These are phyloP conservation scores for Trichocomaceae sp. DNA, from an alignment of 2,329 filamentous ascomycete species.

Conservation along the genomic window DNA sequence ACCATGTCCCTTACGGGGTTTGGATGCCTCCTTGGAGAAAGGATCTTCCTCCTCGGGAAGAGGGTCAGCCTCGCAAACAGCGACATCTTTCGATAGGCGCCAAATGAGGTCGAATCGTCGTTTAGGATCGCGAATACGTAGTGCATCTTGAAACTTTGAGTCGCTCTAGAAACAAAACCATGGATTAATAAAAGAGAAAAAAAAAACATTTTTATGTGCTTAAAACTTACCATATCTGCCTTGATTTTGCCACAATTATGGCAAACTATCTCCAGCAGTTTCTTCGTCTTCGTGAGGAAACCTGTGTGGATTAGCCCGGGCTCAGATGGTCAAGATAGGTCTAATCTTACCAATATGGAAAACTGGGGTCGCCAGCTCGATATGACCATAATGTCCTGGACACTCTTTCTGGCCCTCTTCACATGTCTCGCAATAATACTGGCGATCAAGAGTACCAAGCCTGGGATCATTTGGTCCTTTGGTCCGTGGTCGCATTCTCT, in stretches of 20 bases:
- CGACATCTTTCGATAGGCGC: conserved; percentile 84
- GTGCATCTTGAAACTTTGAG: conserved; percentile 72
- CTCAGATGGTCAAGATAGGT: not conserved
- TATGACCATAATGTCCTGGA: conserved; percentile 97
- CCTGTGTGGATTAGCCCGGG: conserved; percentile 45
- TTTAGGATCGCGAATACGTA: conserved; percentile 85
- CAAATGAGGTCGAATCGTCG: conserved; percentile 88
- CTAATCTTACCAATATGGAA: conserved; percentile 64
- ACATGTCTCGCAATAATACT: conserved; percentile 93
- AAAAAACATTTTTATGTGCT: conserved; percentile 34
- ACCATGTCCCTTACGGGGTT: conserved; percentile 60
- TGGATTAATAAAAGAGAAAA: conserved; percentile 46
- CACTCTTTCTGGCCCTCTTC: conserved; percentile 93
- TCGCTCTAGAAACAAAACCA: conserved; percentile 60
- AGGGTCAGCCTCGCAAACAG: conserved; percentile 74
- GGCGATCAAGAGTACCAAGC: conserved; percentile 91
- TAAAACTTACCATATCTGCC: conserved; percentile 88
- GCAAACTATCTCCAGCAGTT: conserved; percentile 96
- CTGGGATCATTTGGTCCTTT: conserved; percentile 92
- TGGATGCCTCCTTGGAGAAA: conserved; percentile 52
- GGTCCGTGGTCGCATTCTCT: conserved; percentile 80
- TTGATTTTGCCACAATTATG: conserved; percentile 98
- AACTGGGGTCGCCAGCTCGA: conserved; percentile 92
- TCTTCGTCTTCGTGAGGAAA: conserved; percentile 99
- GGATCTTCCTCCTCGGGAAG: conserved; percentile 63